A percentile compares a stretch with the other conserved stretches of the same genome.
These are phyloP conservation scores for Alternaria postmessia DNA, from an alignment of 2,329 filamentous ascomycete genomes.

Conservation along the genomic window DNA sequence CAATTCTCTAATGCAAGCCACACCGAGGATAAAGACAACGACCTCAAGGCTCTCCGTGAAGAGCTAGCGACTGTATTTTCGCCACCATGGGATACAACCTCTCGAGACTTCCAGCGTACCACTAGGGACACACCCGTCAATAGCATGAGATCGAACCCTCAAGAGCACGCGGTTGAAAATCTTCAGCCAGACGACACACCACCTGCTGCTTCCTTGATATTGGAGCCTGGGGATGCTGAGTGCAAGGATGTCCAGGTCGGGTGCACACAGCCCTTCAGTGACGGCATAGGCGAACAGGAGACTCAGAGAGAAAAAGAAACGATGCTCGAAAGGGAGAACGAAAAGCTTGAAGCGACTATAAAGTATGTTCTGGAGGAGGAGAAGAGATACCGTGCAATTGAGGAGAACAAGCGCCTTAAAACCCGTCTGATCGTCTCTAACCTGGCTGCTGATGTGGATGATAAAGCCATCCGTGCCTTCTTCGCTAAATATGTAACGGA, in stretches of 20 bases:
- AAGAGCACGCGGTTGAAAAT: not conserved
- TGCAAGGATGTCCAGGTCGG: slow-evolving; percentile 22
- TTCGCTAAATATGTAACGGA: slow-evolving; percentile 25
- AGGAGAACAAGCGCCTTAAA: slow-evolving; percentile 19
- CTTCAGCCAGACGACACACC: not conserved
- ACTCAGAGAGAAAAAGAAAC: slow-evolving; percentile 16
- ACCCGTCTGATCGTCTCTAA: slow-evolving; percentile 35
- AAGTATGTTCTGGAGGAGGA: slow-evolving; percentile 21
- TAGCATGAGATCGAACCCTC: not conserved
- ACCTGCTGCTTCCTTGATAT: slow-evolving; percentile 18
- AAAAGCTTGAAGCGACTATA: slow-evolving; percentile 16
- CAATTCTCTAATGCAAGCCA: not conserved
- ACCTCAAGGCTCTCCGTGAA: slow-evolving; percentile 7
- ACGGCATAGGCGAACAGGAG: slow-evolving; percentile 9
- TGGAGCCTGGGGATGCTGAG: slow-evolving; percentile 18
- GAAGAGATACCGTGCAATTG: slow-evolving; percentile 7
- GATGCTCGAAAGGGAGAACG: slow-evolving; percentile 18
- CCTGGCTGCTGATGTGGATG: slow-evolving; percentile 34
- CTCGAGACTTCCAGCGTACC: not conserved
- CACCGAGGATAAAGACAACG: not conserved
- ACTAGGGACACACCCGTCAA: not conserved
- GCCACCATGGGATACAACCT: not conserved
- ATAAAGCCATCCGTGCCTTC: slow-evolving; percentile 22
- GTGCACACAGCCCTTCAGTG: slow-evolving; percentile 26
- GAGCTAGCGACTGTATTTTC: not conserved